phyloP scores from a whole-genome alignment of 2,329 filamentous ascomycete genomes.

The Talaromyces verruculosus region DNA sequence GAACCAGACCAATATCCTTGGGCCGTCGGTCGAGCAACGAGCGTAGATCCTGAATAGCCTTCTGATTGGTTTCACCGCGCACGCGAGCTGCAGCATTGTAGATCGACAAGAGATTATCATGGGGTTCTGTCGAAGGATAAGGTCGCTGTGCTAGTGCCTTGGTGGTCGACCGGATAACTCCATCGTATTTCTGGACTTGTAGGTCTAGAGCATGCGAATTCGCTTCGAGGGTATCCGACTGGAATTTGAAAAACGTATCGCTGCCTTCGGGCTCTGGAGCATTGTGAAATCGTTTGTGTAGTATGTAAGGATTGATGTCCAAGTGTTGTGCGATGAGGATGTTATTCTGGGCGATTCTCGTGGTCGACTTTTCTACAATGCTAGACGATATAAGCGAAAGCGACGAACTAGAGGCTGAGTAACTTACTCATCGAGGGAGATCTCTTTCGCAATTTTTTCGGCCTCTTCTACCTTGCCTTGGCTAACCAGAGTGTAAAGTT shows the following conservation, averaged over 20 bases:
- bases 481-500: constrained; percentile 59
- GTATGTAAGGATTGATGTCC: constrained; percentile 57
- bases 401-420: neutral
- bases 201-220: constrained; percentile 59
- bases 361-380: constrained; percentile 59
- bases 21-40: constrained; percentile 71
- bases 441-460: constrained; percentile 51
- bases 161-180: constrained; percentile 57
- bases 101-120: constrained; percentile 58
- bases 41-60: constrained; percentile 68
- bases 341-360: constrained; percentile 62
- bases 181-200: constrained; percentile 60
- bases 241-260: constrained; percentile 60
- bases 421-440: constrained; percentile 55
- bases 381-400: constrained; percentile 34
- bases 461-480: constrained; percentile 59
- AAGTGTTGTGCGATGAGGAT: constrained; percentile 50
- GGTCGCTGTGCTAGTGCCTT: constrained; percentile 51
- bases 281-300: constrained; percentile 57
- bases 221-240: constrained; percentile 54
- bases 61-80: constrained; percentile 58
- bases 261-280: constrained; percentile 48
- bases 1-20: constrained; percentile 73
- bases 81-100: constrained; percentile 74
- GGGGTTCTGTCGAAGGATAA: constrained; percentile 51